Percentiles rank a stretch among this genome's conserved stretches.
Conservation (phyloP, 164 flowering plant species). For the Tetrastigma voinierianum region DNA sequence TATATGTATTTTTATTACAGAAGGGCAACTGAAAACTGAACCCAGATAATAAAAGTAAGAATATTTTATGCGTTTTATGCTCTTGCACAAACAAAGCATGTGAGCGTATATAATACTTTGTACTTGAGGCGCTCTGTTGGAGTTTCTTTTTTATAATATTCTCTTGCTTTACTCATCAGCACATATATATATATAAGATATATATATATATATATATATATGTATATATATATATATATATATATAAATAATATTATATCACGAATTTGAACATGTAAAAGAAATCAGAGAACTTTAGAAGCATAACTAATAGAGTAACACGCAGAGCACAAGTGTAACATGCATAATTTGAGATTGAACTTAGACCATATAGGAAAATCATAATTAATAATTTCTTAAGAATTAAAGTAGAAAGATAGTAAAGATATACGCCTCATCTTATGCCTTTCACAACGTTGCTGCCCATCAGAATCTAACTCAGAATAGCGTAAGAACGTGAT, state of each 20-base stretch:
- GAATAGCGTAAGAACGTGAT: slow-evolving; percentile 84
- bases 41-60: background rate
- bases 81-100: background rate
- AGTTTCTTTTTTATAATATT: no score
- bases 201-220: background rate
- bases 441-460: slow-evolving; percentile 75
- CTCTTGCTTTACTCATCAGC: no score
- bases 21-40: background rate
- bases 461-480: slow-evolving; percentile 45
- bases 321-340: no score
- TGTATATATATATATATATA: background rate
- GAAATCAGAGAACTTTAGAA: background rate
- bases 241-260: no score
- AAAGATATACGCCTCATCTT: slow-evolving; percentile 87
- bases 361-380: background rate
- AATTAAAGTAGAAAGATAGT: slow-evolving; percentile 85
- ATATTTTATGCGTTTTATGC: background rate
- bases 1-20: no score
- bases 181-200: no score
- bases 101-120: no score
- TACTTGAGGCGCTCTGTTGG: no score
- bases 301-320: no score
- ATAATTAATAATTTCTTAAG: slow-evolving; percentile 65
- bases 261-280: no score
- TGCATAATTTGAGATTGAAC: background rate